A percentile compares a stretch with the other conserved stretches of the same genome.
These are phyloP conservation scores for Tephrocybe rancida DNA, from an alignment of 768 basidiomycete genomes.

Conservation along the genomic window DNA sequence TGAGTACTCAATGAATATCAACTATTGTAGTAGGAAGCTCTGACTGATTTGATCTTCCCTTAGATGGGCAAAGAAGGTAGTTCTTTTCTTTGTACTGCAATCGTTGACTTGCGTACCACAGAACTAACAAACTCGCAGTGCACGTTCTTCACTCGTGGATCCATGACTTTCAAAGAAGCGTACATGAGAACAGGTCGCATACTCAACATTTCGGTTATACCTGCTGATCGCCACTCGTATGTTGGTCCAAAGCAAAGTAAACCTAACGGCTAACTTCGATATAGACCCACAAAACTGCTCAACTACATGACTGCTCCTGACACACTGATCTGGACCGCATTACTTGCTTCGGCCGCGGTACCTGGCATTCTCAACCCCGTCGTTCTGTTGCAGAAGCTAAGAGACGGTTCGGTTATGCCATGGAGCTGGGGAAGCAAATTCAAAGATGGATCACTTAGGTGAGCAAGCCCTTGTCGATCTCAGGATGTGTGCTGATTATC, in stretches of 20 bases:
- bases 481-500: neutral
- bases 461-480: constrained; percentile 9
- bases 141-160: constrained; percentile 89
- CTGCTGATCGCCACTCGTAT: constrained; percentile 85
- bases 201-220: constrained; percentile 91
- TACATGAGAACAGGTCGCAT: constrained; percentile 92
- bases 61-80: constrained; percentile 88
- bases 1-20: constrained; percentile 21
- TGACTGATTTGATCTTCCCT: constrained; percentile 10
- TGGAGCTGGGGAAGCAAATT: constrained; percentile 97
- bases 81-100: constrained; percentile 2
- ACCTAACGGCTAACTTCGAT: constrained; percentile 7
- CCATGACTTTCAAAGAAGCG: constrained; percentile 94
- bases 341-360: constrained; percentile 90
- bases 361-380: constrained; percentile 96
- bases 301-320: constrained; percentile 98
- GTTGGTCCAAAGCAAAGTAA: neutral
- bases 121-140: constrained; percentile 44
- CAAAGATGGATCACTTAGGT: constrained; percentile 91
- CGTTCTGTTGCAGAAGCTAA: constrained; percentile 90
- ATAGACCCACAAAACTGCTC: constrained; percentile 89
- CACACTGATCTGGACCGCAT: constrained; percentile 78
- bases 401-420: constrained; percentile 77
- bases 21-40: neutral
- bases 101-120: neutral